Conservation (phyloP, 2,329 filamentous ascomycete genomes). For the Canariomyces notabilis region DNA sequence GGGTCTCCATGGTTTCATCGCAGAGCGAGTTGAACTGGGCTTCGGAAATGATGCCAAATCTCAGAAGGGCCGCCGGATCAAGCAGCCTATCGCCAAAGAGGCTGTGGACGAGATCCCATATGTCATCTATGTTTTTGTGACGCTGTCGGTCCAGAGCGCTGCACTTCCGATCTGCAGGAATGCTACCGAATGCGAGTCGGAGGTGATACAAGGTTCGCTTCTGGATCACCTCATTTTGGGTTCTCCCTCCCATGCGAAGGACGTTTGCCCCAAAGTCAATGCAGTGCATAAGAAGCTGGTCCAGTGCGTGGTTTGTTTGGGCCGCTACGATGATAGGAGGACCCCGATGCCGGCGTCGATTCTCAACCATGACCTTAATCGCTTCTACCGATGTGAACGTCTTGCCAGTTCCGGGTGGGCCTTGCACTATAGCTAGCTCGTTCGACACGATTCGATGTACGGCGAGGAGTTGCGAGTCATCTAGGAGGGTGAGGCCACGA, state of each 20-base stretch:
- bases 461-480: constrained; percentile 65
- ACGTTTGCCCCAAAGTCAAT: constrained; percentile 51
- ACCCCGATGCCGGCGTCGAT: constrained; percentile 49
- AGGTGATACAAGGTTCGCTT: constrained; percentile 63
- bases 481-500: constrained; percentile 43
- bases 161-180: constrained; percentile 23
- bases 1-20: constrained; percentile 38
- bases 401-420: constrained; percentile 71
- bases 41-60: constrained; percentile 54
- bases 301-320: constrained; percentile 86
- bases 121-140: constrained; percentile 27
- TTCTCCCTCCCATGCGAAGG: constrained; percentile 59
- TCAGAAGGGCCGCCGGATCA: constrained; percentile 47
- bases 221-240: constrained; percentile 60
- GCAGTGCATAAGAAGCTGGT: constrained; percentile 69
- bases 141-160: constrained; percentile 27
- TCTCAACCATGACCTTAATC: constrained; percentile 59
- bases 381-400: constrained; percentile 75
- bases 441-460: constrained; percentile 66
- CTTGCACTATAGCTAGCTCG: constrained; percentile 72
- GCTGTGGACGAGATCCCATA: constrained; percentile 39
- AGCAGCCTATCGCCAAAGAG: constrained; percentile 43
- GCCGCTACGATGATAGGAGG: constrained; percentile 70
- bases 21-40: constrained; percentile 59
- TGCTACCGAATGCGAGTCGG: constrained; percentile 31